Conservation (phyloP, 495 filamentous ascomycete species). For the Tuber borchii region DNA sequence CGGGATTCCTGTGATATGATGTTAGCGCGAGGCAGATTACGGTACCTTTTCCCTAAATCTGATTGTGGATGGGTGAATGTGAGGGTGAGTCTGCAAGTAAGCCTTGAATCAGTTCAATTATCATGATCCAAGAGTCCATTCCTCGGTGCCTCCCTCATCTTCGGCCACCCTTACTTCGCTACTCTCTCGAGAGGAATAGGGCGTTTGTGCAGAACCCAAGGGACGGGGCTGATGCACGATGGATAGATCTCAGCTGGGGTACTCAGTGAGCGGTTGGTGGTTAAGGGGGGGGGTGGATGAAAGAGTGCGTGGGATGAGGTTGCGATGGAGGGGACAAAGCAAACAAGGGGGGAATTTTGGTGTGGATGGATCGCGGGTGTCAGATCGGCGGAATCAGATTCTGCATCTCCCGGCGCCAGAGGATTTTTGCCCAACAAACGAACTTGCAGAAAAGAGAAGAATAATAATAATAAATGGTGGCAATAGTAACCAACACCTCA, state of each 20-base stretch:
- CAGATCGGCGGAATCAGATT: neutral
- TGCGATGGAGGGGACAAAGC: neutral
- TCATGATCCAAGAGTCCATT: neutral
- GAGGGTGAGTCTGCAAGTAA: neutral
- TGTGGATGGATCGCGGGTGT: slow-evolving; percentile 1
- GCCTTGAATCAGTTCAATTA: neutral
- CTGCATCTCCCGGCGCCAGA: slow-evolving; percentile 2
- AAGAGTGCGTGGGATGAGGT: neutral
- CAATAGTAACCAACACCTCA: neutral
- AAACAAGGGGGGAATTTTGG: neutral
- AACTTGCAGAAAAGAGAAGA: neutral
- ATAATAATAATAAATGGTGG: neutral
- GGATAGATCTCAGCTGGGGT: neutral
- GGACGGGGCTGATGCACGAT: neutral
- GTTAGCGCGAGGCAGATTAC: neutral
- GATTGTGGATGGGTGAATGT: neutral
- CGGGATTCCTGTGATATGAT: neutral
- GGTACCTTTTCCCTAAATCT: neutral
- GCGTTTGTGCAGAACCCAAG: neutral
- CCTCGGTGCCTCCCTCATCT: neutral
- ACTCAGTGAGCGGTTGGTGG: neutral
- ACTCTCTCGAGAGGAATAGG: neutral
- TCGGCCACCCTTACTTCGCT: neutral
- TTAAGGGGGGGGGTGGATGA: neutral
- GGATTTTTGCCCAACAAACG: neutral